These are phyloP conservation scores for Rhodamnia argentea DNA, from an alignment of 345 rosid genomes.

Conservation along the genomic window DNA sequence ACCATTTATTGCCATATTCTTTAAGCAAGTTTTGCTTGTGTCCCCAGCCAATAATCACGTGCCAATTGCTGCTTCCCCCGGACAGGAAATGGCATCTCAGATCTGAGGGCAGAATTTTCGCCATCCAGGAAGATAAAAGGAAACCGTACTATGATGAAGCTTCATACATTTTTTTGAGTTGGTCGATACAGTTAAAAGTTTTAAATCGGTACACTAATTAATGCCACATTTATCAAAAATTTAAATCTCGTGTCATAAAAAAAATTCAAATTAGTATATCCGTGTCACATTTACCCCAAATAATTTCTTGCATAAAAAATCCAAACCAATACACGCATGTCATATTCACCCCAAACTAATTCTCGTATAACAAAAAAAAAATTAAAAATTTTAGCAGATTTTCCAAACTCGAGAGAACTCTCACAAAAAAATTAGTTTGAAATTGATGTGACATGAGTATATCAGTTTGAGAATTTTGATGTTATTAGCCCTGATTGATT, in stretches of 20 bases:
- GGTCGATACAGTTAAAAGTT: fast-evolving
- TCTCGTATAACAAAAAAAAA: neutral
- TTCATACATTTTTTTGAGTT: too few relatives aligned
- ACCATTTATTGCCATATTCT: neutral
- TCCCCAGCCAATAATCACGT: neutral
- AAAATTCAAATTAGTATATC: neutral
- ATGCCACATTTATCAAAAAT: too few relatives aligned
- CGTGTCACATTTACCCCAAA: neutral
- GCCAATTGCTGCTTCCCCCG: neutral
- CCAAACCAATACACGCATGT: neutral
- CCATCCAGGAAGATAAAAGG: neutral
- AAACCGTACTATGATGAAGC: neutral
- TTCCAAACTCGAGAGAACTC: neutral
- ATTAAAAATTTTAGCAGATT: neutral
- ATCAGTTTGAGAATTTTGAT: neutral
- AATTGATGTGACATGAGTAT: neutral
- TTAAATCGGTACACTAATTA: too few relatives aligned
- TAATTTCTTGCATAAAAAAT: neutral
- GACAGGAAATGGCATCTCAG: neutral
- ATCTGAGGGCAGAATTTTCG: neutral
- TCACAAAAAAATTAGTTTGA: neutral
- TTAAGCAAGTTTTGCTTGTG: neutral
- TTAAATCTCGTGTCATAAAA: too few relatives aligned
- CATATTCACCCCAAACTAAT: neutral
- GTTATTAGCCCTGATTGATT: neutral